Conservation (phyloP, 306 rosid genomes). For the Alnus rubra region DNA sequence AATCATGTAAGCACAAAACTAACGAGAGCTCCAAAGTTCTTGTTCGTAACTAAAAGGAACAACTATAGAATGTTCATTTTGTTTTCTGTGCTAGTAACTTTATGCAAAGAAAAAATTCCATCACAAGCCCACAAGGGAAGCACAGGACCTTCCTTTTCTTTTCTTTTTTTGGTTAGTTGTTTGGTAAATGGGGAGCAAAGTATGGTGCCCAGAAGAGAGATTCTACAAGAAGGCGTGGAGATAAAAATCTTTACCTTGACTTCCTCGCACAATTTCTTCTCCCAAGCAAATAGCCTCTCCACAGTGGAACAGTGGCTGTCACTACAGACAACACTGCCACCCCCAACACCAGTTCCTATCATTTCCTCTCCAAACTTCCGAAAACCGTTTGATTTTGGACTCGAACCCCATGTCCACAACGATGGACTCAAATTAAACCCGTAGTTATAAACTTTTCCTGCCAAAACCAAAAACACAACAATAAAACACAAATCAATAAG, state of each 20-base stretch:
- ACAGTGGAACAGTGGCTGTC: slow-evolving; percentile 80
- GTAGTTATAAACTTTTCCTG: slow-evolving; percentile 68
- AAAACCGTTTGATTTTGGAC: slow-evolving; percentile 55
- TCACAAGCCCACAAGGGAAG: background rate
- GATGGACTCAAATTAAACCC: slow-evolving; percentile 75
- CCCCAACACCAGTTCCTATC: slow-evolving; percentile 36
- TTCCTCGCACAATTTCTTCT: slow-evolving; percentile 79
- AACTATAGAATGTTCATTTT: background rate
- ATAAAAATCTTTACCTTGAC: slow-evolving; percentile 65
- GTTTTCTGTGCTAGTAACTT: slow-evolving; percentile 5
- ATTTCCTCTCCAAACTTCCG: slow-evolving; percentile 50
- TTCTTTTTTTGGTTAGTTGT: slow-evolving; percentile 10
- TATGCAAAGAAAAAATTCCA: background rate
- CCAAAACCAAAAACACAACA: slow-evolving; percentile 10
- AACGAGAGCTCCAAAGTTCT: background rate
- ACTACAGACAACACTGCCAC: slow-evolving; percentile 24
- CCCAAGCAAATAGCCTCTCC: slow-evolving; percentile 97
- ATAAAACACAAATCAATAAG: background rate
- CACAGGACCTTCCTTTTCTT: slow-evolving; percentile 1
- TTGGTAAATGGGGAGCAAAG: slow-evolving; percentile 10
- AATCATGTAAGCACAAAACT: background rate
- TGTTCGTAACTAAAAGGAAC: background rate
- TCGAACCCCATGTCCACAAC: slow-evolving; percentile 70
- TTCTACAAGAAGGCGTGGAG: slow-evolving; percentile 9
- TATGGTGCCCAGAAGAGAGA: slow-evolving; percentile 9